phyloP scores from a whole-genome alignment of 306 rosid species.

The Echinosophora koreensis region DNA sequence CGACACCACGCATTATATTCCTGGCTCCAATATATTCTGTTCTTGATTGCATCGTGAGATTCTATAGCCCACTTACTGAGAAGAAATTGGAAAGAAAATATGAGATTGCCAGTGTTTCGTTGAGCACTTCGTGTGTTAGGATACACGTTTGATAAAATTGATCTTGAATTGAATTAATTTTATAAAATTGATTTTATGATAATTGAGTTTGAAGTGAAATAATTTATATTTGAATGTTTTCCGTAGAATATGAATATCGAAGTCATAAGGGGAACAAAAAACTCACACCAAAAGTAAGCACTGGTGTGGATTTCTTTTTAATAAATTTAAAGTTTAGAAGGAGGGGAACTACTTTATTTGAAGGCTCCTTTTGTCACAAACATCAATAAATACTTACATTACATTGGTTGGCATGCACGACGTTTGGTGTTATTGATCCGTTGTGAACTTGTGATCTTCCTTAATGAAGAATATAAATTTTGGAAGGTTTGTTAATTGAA shows the following conservation, averaged over 20 bases:
- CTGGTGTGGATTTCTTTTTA: neutral
- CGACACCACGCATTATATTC: slow-evolving; percentile 13
- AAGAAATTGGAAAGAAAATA: slow-evolving; percentile 3
- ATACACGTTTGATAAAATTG: too few relatives aligned
- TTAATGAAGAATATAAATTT: neutral
- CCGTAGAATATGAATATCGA: neutral
- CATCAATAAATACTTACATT: neutral
- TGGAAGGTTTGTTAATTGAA: neutral
- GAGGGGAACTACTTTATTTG: neutral
- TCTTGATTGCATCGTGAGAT: slow-evolving; percentile 39
- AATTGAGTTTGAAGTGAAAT: too few relatives aligned
- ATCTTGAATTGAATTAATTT: too few relatives aligned
- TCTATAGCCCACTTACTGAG: slow-evolving; percentile 43
- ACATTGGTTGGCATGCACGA: too few relatives aligned
- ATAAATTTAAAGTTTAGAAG: neutral
- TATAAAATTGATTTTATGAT: too few relatives aligned
- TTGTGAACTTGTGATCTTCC: neutral
- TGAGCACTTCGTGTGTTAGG: too few relatives aligned
- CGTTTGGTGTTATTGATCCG: neutral
- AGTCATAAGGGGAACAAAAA: neutral
- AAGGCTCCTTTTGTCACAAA: neutral
- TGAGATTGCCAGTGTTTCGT: neutral
- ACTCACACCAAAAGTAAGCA: neutral
- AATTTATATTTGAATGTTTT: too few relatives aligned
- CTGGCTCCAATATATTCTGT: slow-evolving; percentile 31